Base-by-base conservation (phyloP, 352 stramenopile genomes). In the Globisporangium radiosum region DNA sequence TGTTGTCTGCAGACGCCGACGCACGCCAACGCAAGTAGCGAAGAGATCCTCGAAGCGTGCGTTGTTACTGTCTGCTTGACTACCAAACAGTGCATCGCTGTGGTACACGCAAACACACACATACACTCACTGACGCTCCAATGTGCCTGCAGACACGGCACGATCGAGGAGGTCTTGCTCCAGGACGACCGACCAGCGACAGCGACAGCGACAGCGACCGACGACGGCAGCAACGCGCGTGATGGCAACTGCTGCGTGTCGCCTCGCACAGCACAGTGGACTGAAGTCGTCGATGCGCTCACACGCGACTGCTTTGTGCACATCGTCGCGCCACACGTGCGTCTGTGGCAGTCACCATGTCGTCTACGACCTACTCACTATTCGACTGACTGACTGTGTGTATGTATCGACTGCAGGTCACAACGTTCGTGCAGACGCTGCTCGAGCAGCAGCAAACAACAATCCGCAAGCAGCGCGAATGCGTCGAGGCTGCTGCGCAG, bases 281-380 rank as follows among this genome's bases (percentile, higher is more conserved):
- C 78, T 43, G 74, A 84, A 63, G 48, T 63, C 14, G 45, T 81
- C 4, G 71, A 84, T 52, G 60, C 38, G 5, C 47, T 84, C 1
- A 78, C 74, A 10, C 49, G 77, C 40, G 55, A 81, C n/a, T 72
- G 59, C 37, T 80, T 75, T 47, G 56, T 64, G 10, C 57, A 52
- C 5, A 63, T 47, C 36, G 59, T 76, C 14, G 51, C 51, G 56
- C 63, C 67, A 7, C 36, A 68, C 64, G 63, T 77, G 54, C 7
- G 48, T 53, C 14, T 17, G 57, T 25, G 25, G 25, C 25, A 25
- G 25, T 25, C 25, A 2, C 25, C 25, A 25, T 25, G 25, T 25
- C 25, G 25, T 25, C 25, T 25, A 25, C 25, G 25, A 25, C 25
- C 2, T 25, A 25, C 25, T 25, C 43, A 15, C 11, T 59, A n/a